Base-by-base conservation (phyloP, 257 asterid genomes). In the Schizonepeta tenuifolia region DNA sequence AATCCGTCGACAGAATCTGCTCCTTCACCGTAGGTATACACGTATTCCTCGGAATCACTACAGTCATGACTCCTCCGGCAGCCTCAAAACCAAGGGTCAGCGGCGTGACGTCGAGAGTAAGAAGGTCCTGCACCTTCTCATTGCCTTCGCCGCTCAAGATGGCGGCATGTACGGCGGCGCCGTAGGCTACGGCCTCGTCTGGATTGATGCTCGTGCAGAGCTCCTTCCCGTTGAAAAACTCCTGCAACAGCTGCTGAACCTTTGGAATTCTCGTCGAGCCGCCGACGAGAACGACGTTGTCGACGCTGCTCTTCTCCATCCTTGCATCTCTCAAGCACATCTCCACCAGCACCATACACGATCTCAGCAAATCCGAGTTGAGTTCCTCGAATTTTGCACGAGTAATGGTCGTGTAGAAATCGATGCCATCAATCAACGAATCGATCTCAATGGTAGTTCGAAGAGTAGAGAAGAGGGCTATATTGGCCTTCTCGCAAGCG, bases 61-160 rank as follows among this genome's bases (percentile, higher is more conserved):
- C 83, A 15, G 82, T 72, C 87, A 82, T 82, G 3, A 82, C 83
- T 36, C 89, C 89, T 14, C 84, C 87, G 10, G 84, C 82, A 0
- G 82, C 75, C 11, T 82, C 85, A 22, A 82, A 1, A 66, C 87
- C 87, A 3, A 85, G 79, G 1, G 89, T 82, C 13, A 84, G 59
- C 12, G 86, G 85, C 22, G 83, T 77, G 0, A 82, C 87, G 56
- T 85, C 89, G 49, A 82, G 67, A 47, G 78, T 65, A 49, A 85
- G 47, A 41, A 82, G 62, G 6, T 86, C 90, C 10, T 36, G 41
- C 10, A 36, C 10, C 53, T 46, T 46, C 53, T 46, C 53, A 14
- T 14, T 1, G 53, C 53, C 53, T 4, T 46, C 53, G 4, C 21
- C 54, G 21, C 54, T 47, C 54, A 47, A 17, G 20, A 15, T 47